Conservation (phyloP, 352 stramenopile genomes). For the Aphanomyces euteiches region DNA sequence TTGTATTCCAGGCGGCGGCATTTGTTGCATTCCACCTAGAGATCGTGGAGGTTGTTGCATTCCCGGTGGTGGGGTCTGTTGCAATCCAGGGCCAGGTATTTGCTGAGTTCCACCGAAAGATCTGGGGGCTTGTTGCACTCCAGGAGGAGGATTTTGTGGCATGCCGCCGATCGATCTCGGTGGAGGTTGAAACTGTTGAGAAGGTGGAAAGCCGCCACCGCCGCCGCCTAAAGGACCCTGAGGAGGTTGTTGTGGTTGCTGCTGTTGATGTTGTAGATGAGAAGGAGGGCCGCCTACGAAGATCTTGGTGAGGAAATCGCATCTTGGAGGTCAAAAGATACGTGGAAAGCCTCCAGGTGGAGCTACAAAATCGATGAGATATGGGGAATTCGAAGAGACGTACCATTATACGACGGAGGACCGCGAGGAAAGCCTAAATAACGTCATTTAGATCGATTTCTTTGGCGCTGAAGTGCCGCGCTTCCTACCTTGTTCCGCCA, state of each 20-base stretch:
- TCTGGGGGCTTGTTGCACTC: not conserved
- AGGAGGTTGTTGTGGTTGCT: not conserved
- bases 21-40: not conserved
- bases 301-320: too few species aligned
- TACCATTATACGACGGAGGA: constrained; percentile 3
- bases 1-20: not conserved
- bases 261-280: too few species aligned
- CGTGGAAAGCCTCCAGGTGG: not conserved
- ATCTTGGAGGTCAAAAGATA: not conserved
- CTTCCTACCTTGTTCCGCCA: constrained; percentile 3
- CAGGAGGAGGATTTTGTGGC: not conserved
- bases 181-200: not conserved
- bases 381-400: not conserved
- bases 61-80: not conserved
- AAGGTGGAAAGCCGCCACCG: not conserved
- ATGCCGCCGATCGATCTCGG: not conserved
- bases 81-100: not conserved
- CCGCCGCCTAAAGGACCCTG: not conserved
- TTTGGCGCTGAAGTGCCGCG: not conserved
- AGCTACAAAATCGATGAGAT: not conserved
- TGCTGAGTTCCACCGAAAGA: not conserved
- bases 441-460: not conserved
- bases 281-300: too few species aligned
- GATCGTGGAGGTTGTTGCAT: not conserved
- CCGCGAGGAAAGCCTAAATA: constrained; percentile 4